phyloP scores from a whole-genome alignment of 495 filamentous ascomycete genomes.

The Lindgomyces ingoldianus region DNA sequence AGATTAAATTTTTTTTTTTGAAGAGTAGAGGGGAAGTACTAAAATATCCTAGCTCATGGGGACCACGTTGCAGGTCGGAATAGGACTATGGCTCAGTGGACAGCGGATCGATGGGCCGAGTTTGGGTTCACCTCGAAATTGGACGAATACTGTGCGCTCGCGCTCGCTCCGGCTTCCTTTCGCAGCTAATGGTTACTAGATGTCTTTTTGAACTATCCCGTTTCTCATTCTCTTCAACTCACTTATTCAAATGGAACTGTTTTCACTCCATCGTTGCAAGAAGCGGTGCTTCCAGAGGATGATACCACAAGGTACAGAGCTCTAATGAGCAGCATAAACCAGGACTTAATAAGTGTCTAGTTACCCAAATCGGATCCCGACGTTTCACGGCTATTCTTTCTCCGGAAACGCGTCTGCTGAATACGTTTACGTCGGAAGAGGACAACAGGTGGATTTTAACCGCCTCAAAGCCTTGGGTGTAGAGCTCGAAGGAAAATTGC shows the following conservation, averaged over 20 bases:
- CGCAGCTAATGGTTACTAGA: not conserved
- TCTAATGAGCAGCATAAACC: not conserved
- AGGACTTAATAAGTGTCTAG: not conserved
- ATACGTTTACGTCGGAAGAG: slow-evolving; percentile 42
- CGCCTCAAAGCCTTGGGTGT: slow-evolving; percentile 36
- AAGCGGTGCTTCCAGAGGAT: slow-evolving; percentile 41
- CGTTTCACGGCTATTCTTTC: slow-evolving; percentile 42
- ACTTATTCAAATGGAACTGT: slow-evolving; percentile 31
- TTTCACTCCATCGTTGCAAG: slow-evolving; percentile 29
- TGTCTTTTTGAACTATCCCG: slow-evolving; percentile 40
- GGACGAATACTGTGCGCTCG: slow-evolving; percentile 33
- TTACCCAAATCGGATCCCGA: slow-evolving; percentile 38
- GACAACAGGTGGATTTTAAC: slow-evolving; percentile 41
- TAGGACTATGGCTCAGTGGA: slow-evolving; percentile 34
- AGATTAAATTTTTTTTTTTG: not conserved
- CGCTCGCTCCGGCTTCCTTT: not conserved
- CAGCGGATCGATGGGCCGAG: slow-evolving; percentile 31
- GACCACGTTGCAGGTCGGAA: slow-evolving; percentile 32
- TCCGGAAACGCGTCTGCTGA: slow-evolving; percentile 41
- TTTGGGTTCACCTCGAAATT: slow-evolving; percentile 31
- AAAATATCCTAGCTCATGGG: slow-evolving; percentile 21
- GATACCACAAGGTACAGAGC: slow-evolving; percentile 23
- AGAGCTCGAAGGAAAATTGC: slow-evolving; percentile 44
- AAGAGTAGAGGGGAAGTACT: not conserved
- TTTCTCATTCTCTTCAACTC: slow-evolving; percentile 34